Base-by-base conservation (phyloP, 176 grass and related monocot species). In the Cenchrus fungigraminus region DNA sequence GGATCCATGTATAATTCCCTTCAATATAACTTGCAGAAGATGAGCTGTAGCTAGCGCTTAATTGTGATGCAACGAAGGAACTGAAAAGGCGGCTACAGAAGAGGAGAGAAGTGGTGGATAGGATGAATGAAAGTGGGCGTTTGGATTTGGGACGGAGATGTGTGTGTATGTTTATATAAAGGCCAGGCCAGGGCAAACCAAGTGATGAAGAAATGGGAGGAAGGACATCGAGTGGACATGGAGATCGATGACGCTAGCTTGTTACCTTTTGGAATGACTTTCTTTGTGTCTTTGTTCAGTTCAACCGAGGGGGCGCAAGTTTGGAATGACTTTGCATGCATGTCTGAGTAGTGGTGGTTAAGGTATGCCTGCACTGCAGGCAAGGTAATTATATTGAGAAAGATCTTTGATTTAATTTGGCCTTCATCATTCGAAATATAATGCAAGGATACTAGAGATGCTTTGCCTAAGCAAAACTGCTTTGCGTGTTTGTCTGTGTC, bases 1-100 rank as follows among this genome's bases (percentile, higher is more conserved):
- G 89, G 83, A 87, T 94, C 89, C 92, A 94, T 94, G 10, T 71
- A 29, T 12, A 9, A 71, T 77, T 20, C 52, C 56, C 52, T 12
- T 49, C 44, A 8, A 45, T 45, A 40, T 42, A 19, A 76, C 20
- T 28, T 77, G 73, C 65, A 78, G 32, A 12, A 78, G 32, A 12
- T 9, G 53, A 64, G 32, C n/a, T 74, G 43, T 32, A 61, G 58
- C 37, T 40, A 40, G 37, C 37, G 37, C 37, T 40, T 32, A 46
- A 46, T 45, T 34, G 57, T 20, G 61, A 28, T 62, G 43, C 12
- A 31, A 77, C 51, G 34, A 66, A 77, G 63, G 34, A 66, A 68
- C 29, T 9, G 40, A 68, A 40, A 40, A 20, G 40, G 34, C n/a
- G 61, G 61, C 13, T 28, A 50, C n/a, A 49, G 44, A 60, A 68